Percentiles rank a stretch among this genome's conserved stretches.
Conservation (phyloP, 2,329 filamentous ascomycete species). For the Calonectria pseudoreteaudii region DNA sequence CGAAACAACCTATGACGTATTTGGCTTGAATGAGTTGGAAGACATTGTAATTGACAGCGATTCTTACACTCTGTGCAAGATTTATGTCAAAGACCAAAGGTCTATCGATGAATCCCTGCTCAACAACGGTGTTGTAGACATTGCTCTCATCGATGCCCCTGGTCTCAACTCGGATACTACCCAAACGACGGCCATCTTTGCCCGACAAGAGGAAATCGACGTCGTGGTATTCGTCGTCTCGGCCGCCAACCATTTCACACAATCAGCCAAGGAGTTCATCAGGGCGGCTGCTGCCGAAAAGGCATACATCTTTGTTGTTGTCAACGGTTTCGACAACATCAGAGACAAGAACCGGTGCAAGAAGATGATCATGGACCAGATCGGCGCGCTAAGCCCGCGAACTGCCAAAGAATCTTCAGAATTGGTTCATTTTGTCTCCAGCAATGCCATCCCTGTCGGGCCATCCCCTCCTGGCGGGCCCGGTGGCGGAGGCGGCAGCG, state of each 20-base stretch:
- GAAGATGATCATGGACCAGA: constrained; percentile 92
- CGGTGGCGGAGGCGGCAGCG: constrained; percentile 65
- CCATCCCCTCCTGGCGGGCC: constrained; percentile 68
- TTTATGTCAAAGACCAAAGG: constrained; percentile 92
- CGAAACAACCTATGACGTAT: constrained; percentile 94
- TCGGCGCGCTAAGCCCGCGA: constrained; percentile 86
- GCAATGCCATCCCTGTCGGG: constrained; percentile 87
- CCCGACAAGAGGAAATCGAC: constrained; percentile 97
- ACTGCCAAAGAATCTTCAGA: constrained; percentile 94
- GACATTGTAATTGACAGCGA: constrained; percentile 90
- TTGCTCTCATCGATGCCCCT: constrained; percentile 95
- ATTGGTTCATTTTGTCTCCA: constrained; percentile 97
- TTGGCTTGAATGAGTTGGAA: constrained; percentile 81
- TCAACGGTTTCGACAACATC: constrained; percentile 97
- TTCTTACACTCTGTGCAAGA: constrained; percentile 93
- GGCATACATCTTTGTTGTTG: constrained; percentile 98
- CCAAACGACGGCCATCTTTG: constrained; percentile 97
- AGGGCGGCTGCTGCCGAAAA: constrained; percentile 96
- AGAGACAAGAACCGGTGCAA: constrained; percentile 91
- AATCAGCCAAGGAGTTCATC: constrained; percentile 98
- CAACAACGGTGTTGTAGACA: constrained; percentile 98
- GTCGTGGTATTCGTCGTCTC: constrained; percentile 99
- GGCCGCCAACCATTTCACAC: constrained; percentile 96
- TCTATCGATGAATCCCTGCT: constrained; percentile 92
- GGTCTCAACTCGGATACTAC: constrained; percentile 96